Evolutionary conservation across 2,329 filamentous ascomycete genomes (phyloP), one percentile per base, ranked within the genome.

Genomic region (Aaosphaeria arxii): DNA sequence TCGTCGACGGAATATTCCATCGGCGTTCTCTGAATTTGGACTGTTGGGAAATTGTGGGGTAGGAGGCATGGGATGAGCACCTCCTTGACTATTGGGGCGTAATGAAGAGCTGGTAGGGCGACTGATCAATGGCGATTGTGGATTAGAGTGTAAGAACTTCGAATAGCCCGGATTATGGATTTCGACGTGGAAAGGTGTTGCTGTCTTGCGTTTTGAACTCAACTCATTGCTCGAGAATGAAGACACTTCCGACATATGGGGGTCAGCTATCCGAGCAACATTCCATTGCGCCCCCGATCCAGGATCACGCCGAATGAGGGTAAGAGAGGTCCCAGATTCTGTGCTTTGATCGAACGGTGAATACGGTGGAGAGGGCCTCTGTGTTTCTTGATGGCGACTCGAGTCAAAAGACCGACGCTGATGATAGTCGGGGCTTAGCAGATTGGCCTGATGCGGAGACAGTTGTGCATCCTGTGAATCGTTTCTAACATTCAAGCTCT

Each of bases 121-220:
- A 24, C 17, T 24, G 17, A 24, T 24, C 17, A 24, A 2, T 24
- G 17, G 17, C 17, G 17, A 24, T 24, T 24, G 17, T 24, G 17
- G 17, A 24, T 24, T n/a, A 3, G 33, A 36, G 54, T 71, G 57
- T 7, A 77, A 63, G 54, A 86, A 85, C 46, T 80, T 80, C 36
- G 71, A 74, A 58, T 86, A 86, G 11, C 81, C 82, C 1, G 80
- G 78, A 28, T 81, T 84, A 6, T 71, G 75, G 7, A 86, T 76
- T 44, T 84, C 80, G 7, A 86, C 73, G 40, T 71, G 76, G 39
- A 77, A 53, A 0, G 75, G 75, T 6, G 72, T 62, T 17, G 73
- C 74, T 13, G 64, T 61, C 52, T 69, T 74, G 39, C 57, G 60
- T 39, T 64, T 66, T 17, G 56, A 51, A 13, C 53, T 53, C 32